A percentile compares a stretch with the other conserved stretches of the same genome.
phyloP scores from a whole-genome alignment of 768 basidiomycete genomes.

The Hortiboletus campestris region DNA sequence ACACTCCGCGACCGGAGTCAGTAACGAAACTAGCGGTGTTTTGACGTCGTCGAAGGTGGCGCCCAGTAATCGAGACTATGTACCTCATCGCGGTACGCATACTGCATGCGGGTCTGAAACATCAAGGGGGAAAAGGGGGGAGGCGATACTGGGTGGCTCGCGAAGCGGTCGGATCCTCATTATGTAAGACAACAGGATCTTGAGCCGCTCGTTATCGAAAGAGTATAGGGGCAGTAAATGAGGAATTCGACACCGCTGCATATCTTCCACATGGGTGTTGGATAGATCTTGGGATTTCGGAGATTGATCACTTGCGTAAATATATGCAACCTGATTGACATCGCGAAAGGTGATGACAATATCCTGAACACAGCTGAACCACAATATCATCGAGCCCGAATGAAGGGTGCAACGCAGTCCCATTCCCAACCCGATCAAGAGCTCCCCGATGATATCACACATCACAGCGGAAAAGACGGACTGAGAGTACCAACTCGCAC shows the following conservation, averaged over 20 bases:
- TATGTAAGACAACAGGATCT: background rate
- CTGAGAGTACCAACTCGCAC: background rate
- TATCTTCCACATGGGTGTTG: background rate
- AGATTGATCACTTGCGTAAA: too few relatives aligned
- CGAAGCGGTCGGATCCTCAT: background rate
- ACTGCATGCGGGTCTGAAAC: conserved; percentile 8
- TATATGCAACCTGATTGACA: too few relatives aligned
- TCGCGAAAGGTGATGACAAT: too few relatives aligned
- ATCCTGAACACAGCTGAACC: too few relatives aligned
- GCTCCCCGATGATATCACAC: background rate
- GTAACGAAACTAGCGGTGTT: background rate
- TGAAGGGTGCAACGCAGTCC: background rate
- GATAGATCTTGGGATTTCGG: background rate
- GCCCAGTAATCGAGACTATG: background rate
- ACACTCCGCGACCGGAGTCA: background rate
- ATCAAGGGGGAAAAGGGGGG: background rate
- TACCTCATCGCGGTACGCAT: background rate
- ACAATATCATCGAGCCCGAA: too few relatives aligned
- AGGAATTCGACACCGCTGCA: background rate
- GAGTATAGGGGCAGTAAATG: background rate
- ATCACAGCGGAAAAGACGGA: background rate
- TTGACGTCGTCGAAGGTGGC: background rate
- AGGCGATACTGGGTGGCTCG: background rate
- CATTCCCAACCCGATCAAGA: background rate
- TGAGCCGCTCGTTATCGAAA: too few relatives aligned